Conservation (phyloP, 148 eudicot genomes). For the Simmondsia chinensis region DNA sequence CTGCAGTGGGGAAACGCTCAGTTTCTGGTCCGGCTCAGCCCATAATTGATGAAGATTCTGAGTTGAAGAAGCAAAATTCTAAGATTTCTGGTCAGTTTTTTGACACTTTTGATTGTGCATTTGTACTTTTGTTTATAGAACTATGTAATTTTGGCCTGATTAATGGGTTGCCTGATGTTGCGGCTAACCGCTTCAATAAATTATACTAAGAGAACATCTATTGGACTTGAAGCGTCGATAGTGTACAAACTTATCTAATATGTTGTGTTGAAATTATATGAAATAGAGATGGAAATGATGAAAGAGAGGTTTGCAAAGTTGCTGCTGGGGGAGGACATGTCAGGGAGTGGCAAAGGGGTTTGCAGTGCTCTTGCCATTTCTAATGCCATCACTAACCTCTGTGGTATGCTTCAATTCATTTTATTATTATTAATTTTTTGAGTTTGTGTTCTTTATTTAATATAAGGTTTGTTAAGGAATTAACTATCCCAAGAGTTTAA, state of each 20-base stretch:
- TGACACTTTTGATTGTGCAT: not conserved
- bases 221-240: too few species aligned
- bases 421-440: not conserved
- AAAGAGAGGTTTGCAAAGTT: slow-evolving; percentile 90
- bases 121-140: not conserved
- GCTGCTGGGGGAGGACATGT: slow-evolving; percentile 96
- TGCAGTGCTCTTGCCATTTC: slow-evolving; percentile 76
- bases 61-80: slow-evolving; percentile 40
- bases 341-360: slow-evolving; percentile 95
- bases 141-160: not conserved
- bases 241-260: too few species aligned
- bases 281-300: slow-evolving; percentile 72
- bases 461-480: too few species aligned
- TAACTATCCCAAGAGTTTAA: too few species aligned
- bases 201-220: too few species aligned
- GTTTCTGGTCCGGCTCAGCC: slow-evolving; percentile 20
- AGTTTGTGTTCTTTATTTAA: too few species aligned
- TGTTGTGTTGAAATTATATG: too few species aligned
- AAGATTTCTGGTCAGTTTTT: slow-evolving; percentile 49
- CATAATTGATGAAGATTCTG: slow-evolving; percentile 21
- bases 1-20: slow-evolving; percentile 20
- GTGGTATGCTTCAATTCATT: slow-evolving; percentile 33
- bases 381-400: slow-evolving; percentile 86
- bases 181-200: slow-evolving; percentile 5
- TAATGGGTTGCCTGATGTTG: not conserved